Evolutionary conservation across 2,329 filamentous ascomycete species (phyloP), one percentile per base, ranked within the genome.

Genomic region (Geosmithia putterillii): DNA sequence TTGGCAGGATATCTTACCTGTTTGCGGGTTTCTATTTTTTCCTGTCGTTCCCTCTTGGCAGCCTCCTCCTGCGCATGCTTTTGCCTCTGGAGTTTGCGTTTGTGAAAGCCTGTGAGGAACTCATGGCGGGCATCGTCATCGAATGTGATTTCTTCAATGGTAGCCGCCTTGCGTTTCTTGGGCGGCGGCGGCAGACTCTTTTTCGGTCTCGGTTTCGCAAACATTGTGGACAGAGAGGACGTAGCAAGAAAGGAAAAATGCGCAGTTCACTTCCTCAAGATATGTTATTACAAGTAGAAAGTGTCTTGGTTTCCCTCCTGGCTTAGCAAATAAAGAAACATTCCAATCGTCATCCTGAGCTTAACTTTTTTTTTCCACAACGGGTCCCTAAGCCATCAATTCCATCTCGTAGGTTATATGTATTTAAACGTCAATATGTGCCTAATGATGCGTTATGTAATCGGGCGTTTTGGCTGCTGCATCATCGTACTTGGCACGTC

Each of bases 91-190:
- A 85, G 67, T 63, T 95, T 96, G 62, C 92, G 83, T 72, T 96
- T 98, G 69, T 90, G 89, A 65, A 98, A 98, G 3, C 92, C 92
- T 0, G 88, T 95, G 45, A 98, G 72, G 58, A 86, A 98, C 56
- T 96, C 88, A 50, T 83, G 69, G 50, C 92, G 81, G 39, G 85
- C 85, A 47, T 73, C 71, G 47, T 74, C 66, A 65, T 98, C 88
- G 65, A 96, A 98, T 42, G 70, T 78, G 61, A 98, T 83, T 59
- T 94, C 86, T 56, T 89, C 86, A 47, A 86, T 70, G 35, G 69
- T 64, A 39, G 70, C 67, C 14, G 71, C 57, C 48, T 62, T 61
- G 60, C 83, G 86, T 50, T 83, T 71, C 55, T 79, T 82, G 63
- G 83, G 87, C n/a, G 65, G 67, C 12, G 71, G 70, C 1, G 76